Conservation (phyloP, 2,329 filamentous ascomycete species). For the Colletotrichum sp. region DNA sequence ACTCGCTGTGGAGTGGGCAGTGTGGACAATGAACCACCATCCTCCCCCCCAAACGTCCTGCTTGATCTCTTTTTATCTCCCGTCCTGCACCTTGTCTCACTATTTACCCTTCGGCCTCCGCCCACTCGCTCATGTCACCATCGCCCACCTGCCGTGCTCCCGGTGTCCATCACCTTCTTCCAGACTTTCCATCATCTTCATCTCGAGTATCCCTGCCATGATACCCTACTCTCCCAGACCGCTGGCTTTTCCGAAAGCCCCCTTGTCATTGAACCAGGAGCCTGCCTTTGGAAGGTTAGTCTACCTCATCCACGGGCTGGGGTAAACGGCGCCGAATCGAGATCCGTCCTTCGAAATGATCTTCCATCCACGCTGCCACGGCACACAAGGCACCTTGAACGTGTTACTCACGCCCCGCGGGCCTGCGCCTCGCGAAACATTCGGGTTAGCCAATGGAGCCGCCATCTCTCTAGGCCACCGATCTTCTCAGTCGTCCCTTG, state of each 20-base stretch:
- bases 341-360: background rate
- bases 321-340: background rate
- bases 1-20: background rate
- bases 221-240: background rate
- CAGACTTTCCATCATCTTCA: background rate
- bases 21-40: background rate
- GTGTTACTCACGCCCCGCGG: background rate
- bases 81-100: background rate
- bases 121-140: background rate
- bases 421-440: background rate
- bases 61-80: background rate
- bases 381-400: background rate
- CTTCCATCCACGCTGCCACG: background rate
- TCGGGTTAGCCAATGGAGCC: background rate
- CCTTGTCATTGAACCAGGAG: background rate
- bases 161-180: background rate
- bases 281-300: background rate
- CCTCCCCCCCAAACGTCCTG: background rate
- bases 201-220: background rate
- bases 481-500: background rate
- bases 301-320: background rate
- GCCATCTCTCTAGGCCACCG: background rate
- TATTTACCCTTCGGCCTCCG: background rate
- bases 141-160: background rate
- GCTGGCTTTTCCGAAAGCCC: background rate